Conservation (phyloP, 441 rosid genomes). For the Bocquillonia castaneifolia region DNA sequence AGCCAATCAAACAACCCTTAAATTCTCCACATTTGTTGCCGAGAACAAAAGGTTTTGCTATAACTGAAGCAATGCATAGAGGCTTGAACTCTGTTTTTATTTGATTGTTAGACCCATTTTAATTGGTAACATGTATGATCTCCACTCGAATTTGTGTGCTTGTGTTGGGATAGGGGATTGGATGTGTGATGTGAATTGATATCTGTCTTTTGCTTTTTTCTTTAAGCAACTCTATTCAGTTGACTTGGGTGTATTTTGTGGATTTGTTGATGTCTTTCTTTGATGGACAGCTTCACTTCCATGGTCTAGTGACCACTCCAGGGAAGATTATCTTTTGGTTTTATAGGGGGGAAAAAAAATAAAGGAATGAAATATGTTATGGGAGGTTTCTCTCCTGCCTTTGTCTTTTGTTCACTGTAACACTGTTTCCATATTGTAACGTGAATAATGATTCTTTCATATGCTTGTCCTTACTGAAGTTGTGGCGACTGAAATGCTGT, state of each 20-base stretch:
- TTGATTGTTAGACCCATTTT: neutral
- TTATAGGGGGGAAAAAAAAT: neutral
- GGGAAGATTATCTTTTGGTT: neutral
- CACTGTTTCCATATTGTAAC: neutral
- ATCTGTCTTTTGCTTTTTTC: neutral
- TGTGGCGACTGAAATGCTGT: conserved; percentile 10
- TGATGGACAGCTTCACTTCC: neutral
- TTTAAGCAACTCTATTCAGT: neutral
- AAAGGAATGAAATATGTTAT: neutral
- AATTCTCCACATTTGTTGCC: neutral
- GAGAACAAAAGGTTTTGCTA: neutral
- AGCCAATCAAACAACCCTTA: too few relatives aligned
- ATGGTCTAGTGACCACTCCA: neutral
- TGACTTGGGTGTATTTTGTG: neutral
- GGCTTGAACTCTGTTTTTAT: neutral
- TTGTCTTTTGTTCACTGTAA: neutral
- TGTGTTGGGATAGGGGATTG: neutral
- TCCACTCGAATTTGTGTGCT: neutral
- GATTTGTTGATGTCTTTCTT: neutral
- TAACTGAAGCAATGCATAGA: neutral
- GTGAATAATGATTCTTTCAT: neutral
- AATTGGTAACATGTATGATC: too few relatives aligned
- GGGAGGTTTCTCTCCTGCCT: neutral
- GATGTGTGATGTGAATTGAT: neutral
- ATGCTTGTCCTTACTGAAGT: neutral